These are phyloP conservation scores for Clonostachys rosea DNA, from an alignment of 2,329 filamentous ascomycete species.

Conservation along the genomic window DNA sequence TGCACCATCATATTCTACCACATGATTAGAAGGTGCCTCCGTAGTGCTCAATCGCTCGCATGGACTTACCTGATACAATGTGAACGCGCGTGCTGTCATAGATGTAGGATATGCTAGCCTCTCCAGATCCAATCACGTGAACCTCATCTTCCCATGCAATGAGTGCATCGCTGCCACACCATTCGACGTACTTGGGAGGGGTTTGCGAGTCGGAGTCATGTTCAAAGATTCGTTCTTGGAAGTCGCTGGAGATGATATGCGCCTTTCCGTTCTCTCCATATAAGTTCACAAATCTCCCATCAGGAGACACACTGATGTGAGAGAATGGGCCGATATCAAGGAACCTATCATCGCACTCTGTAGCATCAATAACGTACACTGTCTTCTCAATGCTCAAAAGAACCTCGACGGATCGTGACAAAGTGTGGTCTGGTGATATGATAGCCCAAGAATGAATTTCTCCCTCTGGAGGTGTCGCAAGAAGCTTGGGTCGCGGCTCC, in stretches of 20 bases:
- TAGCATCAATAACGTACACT: slow-evolving; percentile 80
- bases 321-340: slow-evolving; percentile 90
- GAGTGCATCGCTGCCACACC: slow-evolving; percentile 94
- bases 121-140: slow-evolving; percentile 83
- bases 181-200: slow-evolving; percentile 81
- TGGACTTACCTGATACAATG: slow-evolving; percentile 69
- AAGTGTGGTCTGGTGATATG: slow-evolving; percentile 80
- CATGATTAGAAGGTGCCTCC: slow-evolving; percentile 3
- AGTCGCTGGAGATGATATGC: slow-evolving; percentile 93
- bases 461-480: slow-evolving; percentile 73
- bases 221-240: slow-evolving; percentile 87
- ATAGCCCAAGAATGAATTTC: slow-evolving; percentile 84
- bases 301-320: slow-evolving; percentile 86
- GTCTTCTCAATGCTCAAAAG: slow-evolving; percentile 81
- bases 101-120: slow-evolving; percentile 71
- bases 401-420: slow-evolving; percentile 91
- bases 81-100: slow-evolving; percentile 90
- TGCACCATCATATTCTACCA: slow-evolving; percentile 71
- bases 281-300: slow-evolving; percentile 81
- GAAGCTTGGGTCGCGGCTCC: slow-evolving; percentile 80
- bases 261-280: slow-evolving; percentile 82
- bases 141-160: slow-evolving; percentile 98
- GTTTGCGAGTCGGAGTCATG: slow-evolving; percentile 86
- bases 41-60: not conserved
- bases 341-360: slow-evolving; percentile 85